Conservation (phyloP, 2,329 filamentous ascomycete genomes). For the Botrytis cinerea region DNA sequence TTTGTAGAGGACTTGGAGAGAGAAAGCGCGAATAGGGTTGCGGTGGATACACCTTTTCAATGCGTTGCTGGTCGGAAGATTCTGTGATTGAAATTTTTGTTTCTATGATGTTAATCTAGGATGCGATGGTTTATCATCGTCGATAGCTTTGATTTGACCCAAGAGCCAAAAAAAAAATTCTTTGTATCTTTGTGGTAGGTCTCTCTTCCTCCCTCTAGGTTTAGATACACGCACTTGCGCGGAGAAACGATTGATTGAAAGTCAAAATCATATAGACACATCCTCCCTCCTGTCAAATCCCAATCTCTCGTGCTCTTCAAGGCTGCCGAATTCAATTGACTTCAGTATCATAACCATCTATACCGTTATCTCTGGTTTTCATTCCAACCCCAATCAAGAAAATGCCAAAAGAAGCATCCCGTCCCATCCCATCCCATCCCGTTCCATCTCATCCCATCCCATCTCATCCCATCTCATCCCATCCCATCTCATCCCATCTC, state of each 20-base stretch:
- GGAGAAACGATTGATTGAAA: neutral
- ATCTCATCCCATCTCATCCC: too few relatives aligned
- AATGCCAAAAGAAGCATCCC: neutral
- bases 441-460: too few relatives aligned
- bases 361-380: neutral
- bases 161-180: neutral
- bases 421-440: too few relatives aligned
- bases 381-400: neutral
- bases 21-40: neutral
- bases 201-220: accelerated
- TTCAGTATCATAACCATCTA: neutral
- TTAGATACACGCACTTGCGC: neutral
- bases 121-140: neutral
- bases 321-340: neutral
- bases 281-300: neutral
- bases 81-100: neutral
- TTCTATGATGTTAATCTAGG: neutral
- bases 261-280: neutral
- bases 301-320: neutral
- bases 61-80: neutral
- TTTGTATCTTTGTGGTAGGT: neutral
- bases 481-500: too few relatives aligned
- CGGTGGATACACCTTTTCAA: neutral
- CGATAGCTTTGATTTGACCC: neutral
- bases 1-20: neutral